Conservation (phyloP, 306 rosid genomes). For the Canavalia ensiformis region DNA sequence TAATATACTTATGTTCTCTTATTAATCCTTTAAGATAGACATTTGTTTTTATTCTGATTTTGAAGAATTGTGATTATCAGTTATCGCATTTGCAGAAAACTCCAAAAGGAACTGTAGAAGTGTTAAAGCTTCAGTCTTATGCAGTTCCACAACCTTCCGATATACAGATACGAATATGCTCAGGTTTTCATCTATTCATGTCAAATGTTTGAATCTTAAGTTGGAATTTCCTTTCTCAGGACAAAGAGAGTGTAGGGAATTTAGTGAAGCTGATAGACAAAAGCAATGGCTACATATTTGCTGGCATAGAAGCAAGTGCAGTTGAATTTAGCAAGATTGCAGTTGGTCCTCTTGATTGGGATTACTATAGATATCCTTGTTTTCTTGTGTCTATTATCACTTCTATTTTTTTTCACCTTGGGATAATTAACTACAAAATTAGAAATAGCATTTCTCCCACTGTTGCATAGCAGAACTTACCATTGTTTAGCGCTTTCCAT, state of each 20-base stretch:
- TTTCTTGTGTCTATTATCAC: not conserved
- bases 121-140: conserved; percentile 80
- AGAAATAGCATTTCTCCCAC: not conserved
- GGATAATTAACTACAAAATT: not conserved
- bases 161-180: conserved; percentile 71
- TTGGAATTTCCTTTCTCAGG: conserved; percentile 63
- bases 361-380: conserved; percentile 96
- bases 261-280: conserved; percentile 88
- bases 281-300: conserved; percentile 91
- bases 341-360: conserved; percentile 85
- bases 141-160: conserved; percentile 87
- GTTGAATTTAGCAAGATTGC: conserved; percentile 98
- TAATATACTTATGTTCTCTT: conserved; percentile 22
- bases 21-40: conserved; percentile 17
- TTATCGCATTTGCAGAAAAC: conserved; percentile 89
- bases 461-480: conserved; percentile 17
- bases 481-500: conserved; percentile 12
- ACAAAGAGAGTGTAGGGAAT: conserved; percentile 93
- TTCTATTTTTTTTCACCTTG: conserved; percentile 31
- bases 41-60: conserved; percentile 15
- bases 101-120: conserved; percentile 93
- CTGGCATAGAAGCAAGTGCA: conserved; percentile 84
- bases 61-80: conserved; percentile 15
- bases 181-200: not conserved
- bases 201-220: conserved; percentile 35